phyloP scores from a whole-genome alignment of 1,139 yeast species.

The Lodderomyces metapsilosis region DNA sequence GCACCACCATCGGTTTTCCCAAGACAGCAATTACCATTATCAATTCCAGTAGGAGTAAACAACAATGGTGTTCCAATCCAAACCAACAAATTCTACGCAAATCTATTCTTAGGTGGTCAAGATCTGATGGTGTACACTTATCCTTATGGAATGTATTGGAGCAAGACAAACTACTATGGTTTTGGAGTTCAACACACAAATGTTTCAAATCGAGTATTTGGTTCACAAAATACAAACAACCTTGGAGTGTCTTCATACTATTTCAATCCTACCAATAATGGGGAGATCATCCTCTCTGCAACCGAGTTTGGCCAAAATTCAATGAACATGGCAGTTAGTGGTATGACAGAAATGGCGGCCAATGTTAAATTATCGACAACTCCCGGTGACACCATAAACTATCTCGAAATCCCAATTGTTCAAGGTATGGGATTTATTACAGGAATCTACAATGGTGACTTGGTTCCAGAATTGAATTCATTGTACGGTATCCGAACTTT shows the following conservation, averaged over 20 bases:
- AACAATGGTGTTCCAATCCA: constrained; percentile 52
- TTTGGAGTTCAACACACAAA: constrained; percentile 68
- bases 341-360: constrained; percentile 58
- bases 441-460: constrained; percentile 57
- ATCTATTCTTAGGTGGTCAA: constrained; percentile 67
- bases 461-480: constrained; percentile 53
- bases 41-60: constrained; percentile 47
- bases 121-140: constrained; percentile 70
- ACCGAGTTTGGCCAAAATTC: constrained; percentile 36
- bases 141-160: constrained; percentile 78
- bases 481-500: constrained; percentile 52
- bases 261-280: constrained; percentile 53
- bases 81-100: constrained; percentile 85
- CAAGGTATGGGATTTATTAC: constrained; percentile 84
- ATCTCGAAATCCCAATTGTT: constrained; percentile 43
- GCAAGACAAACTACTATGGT: constrained; percentile 44
- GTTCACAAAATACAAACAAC: constrained; percentile 39
- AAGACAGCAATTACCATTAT: constrained; percentile 49
- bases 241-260: constrained; percentile 39
- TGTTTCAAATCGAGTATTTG: constrained; percentile 61
- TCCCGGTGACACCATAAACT: constrained; percentile 22
- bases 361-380: constrained; percentile 44
- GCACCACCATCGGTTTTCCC: constrained; percentile 52
- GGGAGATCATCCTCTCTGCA: constrained; percentile 58
- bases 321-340: constrained; percentile 43